phyloP scores from a whole-genome alignment of 1,284 basidiomycete species.

The Ceratobasidium sp. region DNA sequence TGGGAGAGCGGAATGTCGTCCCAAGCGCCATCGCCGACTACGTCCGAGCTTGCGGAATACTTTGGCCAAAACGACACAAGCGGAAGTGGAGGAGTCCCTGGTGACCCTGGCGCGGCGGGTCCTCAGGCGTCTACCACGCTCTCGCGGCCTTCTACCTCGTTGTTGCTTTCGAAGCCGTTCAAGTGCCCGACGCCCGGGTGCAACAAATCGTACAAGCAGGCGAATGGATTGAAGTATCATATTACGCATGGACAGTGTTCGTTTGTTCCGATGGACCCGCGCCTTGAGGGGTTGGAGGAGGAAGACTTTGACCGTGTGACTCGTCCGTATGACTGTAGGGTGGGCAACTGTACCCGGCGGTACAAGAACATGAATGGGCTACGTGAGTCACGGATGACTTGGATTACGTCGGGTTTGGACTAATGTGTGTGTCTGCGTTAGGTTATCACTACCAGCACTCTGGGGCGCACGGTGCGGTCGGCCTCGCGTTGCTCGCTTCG shows the following conservation, averaged over 20 bases:
- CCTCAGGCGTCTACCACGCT: slow-evolving; percentile 54
- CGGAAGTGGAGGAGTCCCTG: slow-evolving; percentile 4
- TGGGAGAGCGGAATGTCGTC: slow-evolving; percentile 45
- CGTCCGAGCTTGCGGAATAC: slow-evolving; percentile 49
- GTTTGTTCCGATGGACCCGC: slow-evolving; percentile 66
- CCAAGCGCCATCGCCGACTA: slow-evolving; percentile 46
- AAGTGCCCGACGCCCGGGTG: slow-evolving; percentile 97
- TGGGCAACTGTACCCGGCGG: slow-evolving; percentile 79
- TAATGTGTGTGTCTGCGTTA: slow-evolving; percentile 47
- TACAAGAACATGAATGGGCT: slow-evolving; percentile 99
- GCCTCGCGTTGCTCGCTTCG: slow-evolving; percentile 84
- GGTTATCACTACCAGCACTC: slow-evolving; percentile 97
- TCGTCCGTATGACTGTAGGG: slow-evolving; percentile 68
- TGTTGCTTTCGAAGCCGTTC: slow-evolving; percentile 84
- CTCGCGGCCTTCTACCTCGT: slow-evolving; percentile 57
- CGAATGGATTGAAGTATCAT: slow-evolving; percentile 97
- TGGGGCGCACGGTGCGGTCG: slow-evolving; percentile 92
- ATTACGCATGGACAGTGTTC: slow-evolving; percentile 95
- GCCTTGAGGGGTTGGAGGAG: slow-evolving; percentile 78
- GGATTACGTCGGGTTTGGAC: background rate
- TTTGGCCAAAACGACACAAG: slow-evolving; percentile 45
- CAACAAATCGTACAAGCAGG: slow-evolving; percentile 99
- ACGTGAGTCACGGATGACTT: slow-evolving; percentile 58
- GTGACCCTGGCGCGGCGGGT: slow-evolving; percentile 50
- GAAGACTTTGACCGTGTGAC: slow-evolving; percentile 86